These are phyloP conservation scores for Haematococcus lacustris DNA, from an alignment of 139 green algal species.

Conservation along the genomic window DNA sequence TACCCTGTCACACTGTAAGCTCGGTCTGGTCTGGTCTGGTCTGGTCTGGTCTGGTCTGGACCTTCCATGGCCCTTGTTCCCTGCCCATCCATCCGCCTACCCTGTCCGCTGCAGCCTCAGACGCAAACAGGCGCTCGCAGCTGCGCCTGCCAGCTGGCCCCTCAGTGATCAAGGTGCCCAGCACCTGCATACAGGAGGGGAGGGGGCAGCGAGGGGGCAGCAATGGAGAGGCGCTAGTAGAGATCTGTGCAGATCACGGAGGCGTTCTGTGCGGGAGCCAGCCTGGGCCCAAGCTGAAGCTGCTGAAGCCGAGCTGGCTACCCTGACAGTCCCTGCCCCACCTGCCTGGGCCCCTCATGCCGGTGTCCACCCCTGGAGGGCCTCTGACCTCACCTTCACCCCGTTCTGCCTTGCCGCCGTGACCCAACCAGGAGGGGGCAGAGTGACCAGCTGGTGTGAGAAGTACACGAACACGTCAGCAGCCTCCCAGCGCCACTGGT, in stretches of 20 bases:
- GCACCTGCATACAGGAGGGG: neutral
- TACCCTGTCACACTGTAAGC: too few relatives aligned
- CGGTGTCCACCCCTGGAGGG: neutral
- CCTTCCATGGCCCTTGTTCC: too few relatives aligned
- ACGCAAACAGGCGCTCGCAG: neutral
- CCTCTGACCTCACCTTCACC: constrained; percentile 25
- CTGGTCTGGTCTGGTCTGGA: too few relatives aligned
- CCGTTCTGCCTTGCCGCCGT: constrained; percentile 67
- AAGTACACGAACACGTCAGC: constrained; percentile 82
- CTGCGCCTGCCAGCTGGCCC: neutral
- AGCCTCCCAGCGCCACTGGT: constrained; percentile 50
- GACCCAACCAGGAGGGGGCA: constrained; percentile 67
- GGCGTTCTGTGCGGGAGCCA: too few relatives aligned
- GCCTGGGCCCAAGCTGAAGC: too few relatives aligned
- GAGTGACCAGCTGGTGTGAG: constrained; percentile 64
- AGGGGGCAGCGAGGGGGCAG: neutral
- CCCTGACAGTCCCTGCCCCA: neutral
- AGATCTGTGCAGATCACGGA: neutral
- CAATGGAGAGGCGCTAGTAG: neutral
- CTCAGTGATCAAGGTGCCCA: neutral
- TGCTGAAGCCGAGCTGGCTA: too few relatives aligned
- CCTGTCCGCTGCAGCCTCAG: neutral
- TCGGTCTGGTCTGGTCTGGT: too few relatives aligned
- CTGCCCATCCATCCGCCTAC: neutral
- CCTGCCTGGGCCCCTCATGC: neutral